Base-by-base conservation (phyloP, 495 filamentous ascomycete genomes). In the Neurospora intermedia region DNA sequence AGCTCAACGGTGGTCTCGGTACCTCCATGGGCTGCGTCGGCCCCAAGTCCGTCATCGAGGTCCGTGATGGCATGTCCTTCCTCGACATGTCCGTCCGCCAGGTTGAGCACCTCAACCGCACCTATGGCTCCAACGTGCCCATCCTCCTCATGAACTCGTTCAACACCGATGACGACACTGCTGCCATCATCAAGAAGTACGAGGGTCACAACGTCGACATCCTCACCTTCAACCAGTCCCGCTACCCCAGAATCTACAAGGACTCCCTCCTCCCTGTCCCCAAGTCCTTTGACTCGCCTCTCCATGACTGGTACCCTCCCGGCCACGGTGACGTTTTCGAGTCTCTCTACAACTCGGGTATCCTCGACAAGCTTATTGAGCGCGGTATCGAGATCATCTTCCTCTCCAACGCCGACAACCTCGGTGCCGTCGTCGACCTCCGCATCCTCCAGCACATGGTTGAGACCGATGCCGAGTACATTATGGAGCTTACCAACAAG, bases 81-180 rank as follows among this genome's bases (percentile, higher is more conserved):
- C 88, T 99, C 72, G 96, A 99, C 84, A 89, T 99, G 79, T 98
- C 96, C 9, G 96, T 99, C 76, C 93, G 96, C 78, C 96, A 99
- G 88, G 95, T 99, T 80, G 96, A 99, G 87, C 96, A 94, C 88
- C 91, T 99, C 74, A 99, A 99, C 90, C 92, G 94, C 80, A 98
- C 92, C 62, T 98, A 97, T 86, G 89, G 92, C 77, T 93, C 97
- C 83, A 97, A 97, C 82, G 96, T 99, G 27, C 96, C 96, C 54
- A 98, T 99, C 85, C 91, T 99, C 75, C 89, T 99, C 80, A 99
- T 99, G 96, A 99, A 99, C 90, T 98, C 96, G 72, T 99, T 99
- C 92, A 99, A 99, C 88, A 99, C 96, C 80, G 94, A 98, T 83
- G 90, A 95, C 78, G 96, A 99, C 81, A 99, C 96, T 73, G 91